Percentiles rank a stretch among this genome's conserved stretches.
Conservation (phyloP, 2,329 filamentous ascomycete genomes). For the Pseudogymnoascus sp. region DNA sequence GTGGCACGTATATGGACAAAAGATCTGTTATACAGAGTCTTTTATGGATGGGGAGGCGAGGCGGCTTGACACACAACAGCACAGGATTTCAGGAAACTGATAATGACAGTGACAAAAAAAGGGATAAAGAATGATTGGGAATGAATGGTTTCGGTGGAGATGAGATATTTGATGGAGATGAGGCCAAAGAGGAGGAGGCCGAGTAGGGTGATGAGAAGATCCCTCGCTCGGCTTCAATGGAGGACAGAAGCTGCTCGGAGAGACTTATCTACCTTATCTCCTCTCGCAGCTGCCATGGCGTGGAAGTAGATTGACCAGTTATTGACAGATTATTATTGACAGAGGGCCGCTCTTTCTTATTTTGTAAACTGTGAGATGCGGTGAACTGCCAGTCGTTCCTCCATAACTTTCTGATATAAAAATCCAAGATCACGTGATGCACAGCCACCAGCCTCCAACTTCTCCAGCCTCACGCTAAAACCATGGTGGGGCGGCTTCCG, state of each 20-base stretch:
- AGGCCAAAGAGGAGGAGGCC: background rate
- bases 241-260: background rate
- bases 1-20: conserved; percentile 7
- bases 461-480: conserved; percentile 7
- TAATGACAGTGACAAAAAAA: conserved; percentile 1
- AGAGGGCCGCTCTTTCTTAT: background rate
- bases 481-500: conserved; percentile 7
- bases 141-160: background rate
- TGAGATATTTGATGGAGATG: conserved; percentile 7
- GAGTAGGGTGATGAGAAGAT: conserved; percentile 2
- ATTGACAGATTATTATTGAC: background rate
- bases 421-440: background rate
- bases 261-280: background rate
- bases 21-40: conserved; percentile 2
- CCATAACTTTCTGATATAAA: background rate
- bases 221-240: background rate
- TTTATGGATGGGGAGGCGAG: background rate
- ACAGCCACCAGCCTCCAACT: background rate
- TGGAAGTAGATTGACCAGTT: background rate
- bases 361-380: background rate
- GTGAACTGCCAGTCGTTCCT: background rate
- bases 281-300: background rate
- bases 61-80: conserved; percentile 1
- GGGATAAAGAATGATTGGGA: background rate
- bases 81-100: background rate